Evolutionary conservation across 1,139 yeast species (phyloP), one percentile per base, ranked within the genome.

Genomic region (Saccharomycopsis phalli): DNA sequence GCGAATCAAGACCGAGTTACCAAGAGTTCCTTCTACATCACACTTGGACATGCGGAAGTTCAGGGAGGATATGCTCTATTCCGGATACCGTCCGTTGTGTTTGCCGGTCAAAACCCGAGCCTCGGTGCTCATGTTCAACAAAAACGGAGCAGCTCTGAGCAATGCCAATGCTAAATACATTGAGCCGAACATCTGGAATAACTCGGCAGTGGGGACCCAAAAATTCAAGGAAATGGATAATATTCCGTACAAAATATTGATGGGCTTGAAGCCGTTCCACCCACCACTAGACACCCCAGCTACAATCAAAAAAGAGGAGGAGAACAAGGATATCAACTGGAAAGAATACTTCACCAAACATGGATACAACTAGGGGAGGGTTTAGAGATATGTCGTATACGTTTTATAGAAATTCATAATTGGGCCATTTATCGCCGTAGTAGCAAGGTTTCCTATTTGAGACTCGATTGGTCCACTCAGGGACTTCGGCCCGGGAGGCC

Each of bases 151-250:
- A n/a, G 14, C 20, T 13, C 11, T 16, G 13, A 10, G 13, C 19
- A n/a, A n/a, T n/a, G 13, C 6, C 16, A 19, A n/a, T 20, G 4
- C 34, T 13, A 21, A 27, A 14, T 36, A 31, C 28, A 37, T 31
- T 13, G 37, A 36, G 16, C 42, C 39, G n/a, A 44, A 44, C 35
- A 42, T 46, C 18, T 46, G 48, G 48, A 46, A 46, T 20, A 37
- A 38, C 19, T 41, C 46, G 16, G 48, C 47, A 5, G 19, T 41
- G 37, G 47, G 48, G 10, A 41, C 41, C 21, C 42, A 44, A 31
- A 40, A 39, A 26, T 46, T 44, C 36, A 35, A 41, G 19, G 48
- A 46, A 27, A 44, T 46, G 48, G 47, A 46, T 18, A 44, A 44
- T 21, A 34, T 46, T n/a, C 48, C 48, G 4, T 41, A 44, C 36